Conservation (phyloP, 768 basidiomycete genomes). For the Suillus sp. region DNA sequence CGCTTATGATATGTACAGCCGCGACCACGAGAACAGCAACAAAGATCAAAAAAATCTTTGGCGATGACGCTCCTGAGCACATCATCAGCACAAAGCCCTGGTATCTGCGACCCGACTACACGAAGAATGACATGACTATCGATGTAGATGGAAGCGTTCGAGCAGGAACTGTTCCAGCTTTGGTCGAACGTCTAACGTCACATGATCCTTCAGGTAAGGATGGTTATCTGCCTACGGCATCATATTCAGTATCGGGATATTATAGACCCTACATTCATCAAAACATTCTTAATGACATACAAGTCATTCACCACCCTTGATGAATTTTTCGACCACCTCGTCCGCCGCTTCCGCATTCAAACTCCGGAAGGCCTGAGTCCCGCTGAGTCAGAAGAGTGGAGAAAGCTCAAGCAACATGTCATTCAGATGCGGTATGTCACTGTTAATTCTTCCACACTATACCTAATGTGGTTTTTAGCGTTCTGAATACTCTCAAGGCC, state of each 20-base stretch:
- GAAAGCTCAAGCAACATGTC: conserved; percentile 79
- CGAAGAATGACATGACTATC: conserved; percentile 77
- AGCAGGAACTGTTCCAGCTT: conserved; percentile 82
- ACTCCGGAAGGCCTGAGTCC: conserved; percentile 67
- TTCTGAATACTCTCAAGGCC: conserved; percentile 87
- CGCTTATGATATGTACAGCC: conserved; percentile 22
- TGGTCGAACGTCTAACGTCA: conserved; percentile 88
- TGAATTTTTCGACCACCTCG: conserved; percentile 80
- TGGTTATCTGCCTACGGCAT: background rate
- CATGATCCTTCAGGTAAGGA: conserved; percentile 83
- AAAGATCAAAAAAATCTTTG: conserved; percentile 73
- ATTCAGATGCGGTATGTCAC: conserved; percentile 78
- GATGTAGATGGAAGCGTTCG: conserved; percentile 83
- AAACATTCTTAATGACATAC: conserved; percentile 94
- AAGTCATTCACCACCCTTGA: conserved; percentile 88
- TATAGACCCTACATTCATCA: conserved; percentile 75
- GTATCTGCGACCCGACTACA: conserved; percentile 85
- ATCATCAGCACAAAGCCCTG: conserved; percentile 62
- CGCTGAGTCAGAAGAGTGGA: conserved; percentile 77
- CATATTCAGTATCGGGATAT: conserved; percentile 3
- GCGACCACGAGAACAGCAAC: conserved; percentile 27
- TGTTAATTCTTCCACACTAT: conserved; percentile 7
- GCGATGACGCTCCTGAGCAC: conserved; percentile 52
- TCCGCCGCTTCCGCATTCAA: conserved; percentile 76
- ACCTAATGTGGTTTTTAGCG: conserved; percentile 39